These are phyloP conservation scores for Sclerotinia glacialis DNA, from an alignment of 2,329 filamentous ascomycete species.

Conservation along the genomic window DNA sequence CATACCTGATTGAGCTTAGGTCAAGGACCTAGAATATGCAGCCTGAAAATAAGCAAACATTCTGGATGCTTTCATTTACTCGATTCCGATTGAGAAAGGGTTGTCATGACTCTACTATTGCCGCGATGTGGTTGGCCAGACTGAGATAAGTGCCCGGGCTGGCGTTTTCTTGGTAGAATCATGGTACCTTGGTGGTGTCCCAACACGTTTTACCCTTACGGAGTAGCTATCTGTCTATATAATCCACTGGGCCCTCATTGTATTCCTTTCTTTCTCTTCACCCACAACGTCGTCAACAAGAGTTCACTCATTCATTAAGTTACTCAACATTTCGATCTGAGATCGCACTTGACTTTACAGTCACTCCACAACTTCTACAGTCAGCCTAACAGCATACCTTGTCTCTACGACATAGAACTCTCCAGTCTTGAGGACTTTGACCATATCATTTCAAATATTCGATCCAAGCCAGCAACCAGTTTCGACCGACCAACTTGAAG, in stretches of 20 bases:
- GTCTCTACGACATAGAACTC: conserved; percentile 26
- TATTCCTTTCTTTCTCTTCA: conserved; percentile 19
- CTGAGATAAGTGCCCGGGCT: conserved; percentile 15
- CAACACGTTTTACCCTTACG: neutral
- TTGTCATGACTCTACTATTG: conserved; percentile 17
- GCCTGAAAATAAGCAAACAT: conserved; percentile 10
- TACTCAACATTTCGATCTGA: conserved; percentile 31
- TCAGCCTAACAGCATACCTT: conserved; percentile 24
- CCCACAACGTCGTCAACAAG: conserved; percentile 26
- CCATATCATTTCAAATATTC: conserved; percentile 7
- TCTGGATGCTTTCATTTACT: conserved; percentile 18
- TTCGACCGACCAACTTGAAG: conserved; percentile 33
- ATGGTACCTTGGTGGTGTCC: neutral
- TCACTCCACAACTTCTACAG: conserved; percentile 26
- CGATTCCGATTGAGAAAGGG: conserved; percentile 3
- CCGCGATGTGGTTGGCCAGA: neutral
- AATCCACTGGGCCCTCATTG: neutral
- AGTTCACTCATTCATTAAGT: conserved; percentile 31
- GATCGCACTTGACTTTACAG: conserved; percentile 32
- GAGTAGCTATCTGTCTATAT: conserved; percentile 11
- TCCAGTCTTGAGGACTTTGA: conserved; percentile 20
- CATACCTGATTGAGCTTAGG: neutral
- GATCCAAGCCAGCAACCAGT: conserved; percentile 24
- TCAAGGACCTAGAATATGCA: neutral
- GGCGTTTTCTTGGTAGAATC: neutral